phyloP scores from a whole-genome alignment of 75 land plant genomes.

The Isoetes taiwanensis region DNA sequence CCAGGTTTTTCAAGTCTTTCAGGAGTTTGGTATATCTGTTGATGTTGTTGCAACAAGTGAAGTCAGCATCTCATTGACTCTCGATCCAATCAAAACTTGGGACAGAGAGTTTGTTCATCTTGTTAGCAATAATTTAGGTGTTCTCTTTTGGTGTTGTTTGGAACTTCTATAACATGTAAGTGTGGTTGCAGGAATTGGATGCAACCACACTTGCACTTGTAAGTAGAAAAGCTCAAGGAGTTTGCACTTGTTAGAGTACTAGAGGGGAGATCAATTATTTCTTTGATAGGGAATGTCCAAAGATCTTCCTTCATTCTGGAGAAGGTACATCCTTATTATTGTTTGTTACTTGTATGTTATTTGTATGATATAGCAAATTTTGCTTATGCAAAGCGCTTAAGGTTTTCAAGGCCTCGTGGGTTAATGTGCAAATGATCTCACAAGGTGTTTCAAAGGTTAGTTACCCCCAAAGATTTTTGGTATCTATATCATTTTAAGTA shows the following conservation, averaged over 20 bases:
- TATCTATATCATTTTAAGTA: too few species aligned
- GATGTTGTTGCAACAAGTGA: constrained; percentile 4
- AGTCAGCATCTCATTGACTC: constrained; percentile 2
- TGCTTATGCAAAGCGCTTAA: too few species aligned
- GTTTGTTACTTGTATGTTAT: not conserved
- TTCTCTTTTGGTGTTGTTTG: too few species aligned
- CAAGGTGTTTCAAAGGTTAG: constrained; percentile 7
- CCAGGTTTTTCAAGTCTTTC: too few species aligned
- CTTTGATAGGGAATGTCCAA: constrained; percentile 2
- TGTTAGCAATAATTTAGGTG: not conserved
- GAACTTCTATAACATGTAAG: not conserved
- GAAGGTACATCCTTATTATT: not conserved
- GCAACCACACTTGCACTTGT: too few species aligned
- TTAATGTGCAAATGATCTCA: constrained; percentile 1
- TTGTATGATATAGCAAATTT: constrained; percentile 7
- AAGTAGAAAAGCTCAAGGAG: too few species aligned
- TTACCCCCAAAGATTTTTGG: too few species aligned
- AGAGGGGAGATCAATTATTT: not conserved
- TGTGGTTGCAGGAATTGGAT: constrained; percentile 75
- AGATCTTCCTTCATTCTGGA: not conserved
- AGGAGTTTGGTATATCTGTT: constrained; percentile 1
- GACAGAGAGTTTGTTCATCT: not conserved
- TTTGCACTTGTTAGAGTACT: not conserved
- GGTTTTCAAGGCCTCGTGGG: not conserved
- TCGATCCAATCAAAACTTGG: constrained; percentile 3